These are phyloP conservation scores for Scenedesmus sp. DNA, from an alignment of 163 green algal genomes.

Conservation along the genomic window DNA sequence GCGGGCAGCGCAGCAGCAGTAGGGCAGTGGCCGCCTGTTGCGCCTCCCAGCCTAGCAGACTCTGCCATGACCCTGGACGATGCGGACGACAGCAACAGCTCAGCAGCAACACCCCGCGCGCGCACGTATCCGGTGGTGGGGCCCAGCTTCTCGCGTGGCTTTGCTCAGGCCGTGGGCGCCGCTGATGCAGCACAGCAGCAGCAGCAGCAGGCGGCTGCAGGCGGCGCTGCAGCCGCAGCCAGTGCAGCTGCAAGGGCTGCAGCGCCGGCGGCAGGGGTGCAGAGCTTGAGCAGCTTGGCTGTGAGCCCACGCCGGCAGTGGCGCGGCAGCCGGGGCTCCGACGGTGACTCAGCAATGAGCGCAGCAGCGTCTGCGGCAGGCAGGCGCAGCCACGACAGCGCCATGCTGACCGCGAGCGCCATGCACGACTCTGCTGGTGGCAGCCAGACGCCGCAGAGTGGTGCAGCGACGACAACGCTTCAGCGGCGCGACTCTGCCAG, in stretches of 20 bases:
- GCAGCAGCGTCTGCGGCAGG: background rate
- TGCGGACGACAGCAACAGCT: background rate
- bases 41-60: conserved; percentile 5
- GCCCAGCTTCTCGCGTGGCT: background rate
- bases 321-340: background rate
- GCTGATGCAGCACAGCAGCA: background rate
- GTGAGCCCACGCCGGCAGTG: background rate
- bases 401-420: background rate
- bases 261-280: background rate
- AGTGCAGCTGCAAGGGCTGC: background rate
- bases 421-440: background rate
- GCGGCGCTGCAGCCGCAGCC: background rate
- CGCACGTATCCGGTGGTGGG: background rate
- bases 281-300: background rate
- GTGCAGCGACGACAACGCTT: background rate
- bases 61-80: background rate
- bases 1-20: background rate
- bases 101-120: conserved; percentile 4
- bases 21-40: background rate
- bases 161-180: background rate
- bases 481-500: background rate
- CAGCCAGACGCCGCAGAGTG: background rate
- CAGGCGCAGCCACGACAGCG: background rate
- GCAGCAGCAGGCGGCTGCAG: background rate
- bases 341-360: conserved; percentile 4